Conservation (phyloP, 768 basidiomycete genomes). For the Mycena belliarum region DNA sequence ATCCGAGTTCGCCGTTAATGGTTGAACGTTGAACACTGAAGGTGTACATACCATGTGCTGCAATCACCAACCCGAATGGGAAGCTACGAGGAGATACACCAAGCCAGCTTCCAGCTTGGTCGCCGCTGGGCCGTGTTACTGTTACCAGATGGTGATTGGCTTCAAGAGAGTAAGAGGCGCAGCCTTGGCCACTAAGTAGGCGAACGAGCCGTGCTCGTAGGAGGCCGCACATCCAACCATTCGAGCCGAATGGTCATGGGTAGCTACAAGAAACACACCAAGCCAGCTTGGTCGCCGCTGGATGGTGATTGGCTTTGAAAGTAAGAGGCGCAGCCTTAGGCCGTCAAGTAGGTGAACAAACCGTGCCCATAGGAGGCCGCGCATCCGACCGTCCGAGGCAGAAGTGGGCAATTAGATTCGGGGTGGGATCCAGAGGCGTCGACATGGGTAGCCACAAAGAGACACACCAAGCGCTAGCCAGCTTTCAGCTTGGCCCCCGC, state of each 20-base stretch:
- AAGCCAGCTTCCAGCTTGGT: too few species aligned
- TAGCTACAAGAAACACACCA: neutral
- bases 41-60: too few species aligned
- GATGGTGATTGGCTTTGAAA: constrained; percentile 4
- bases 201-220: too few species aligned
- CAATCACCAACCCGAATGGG: too few species aligned
- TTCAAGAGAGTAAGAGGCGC: too few species aligned
- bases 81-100: too few species aligned
- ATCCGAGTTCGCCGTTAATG: constrained; percentile 1
- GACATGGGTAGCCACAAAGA: neutral
- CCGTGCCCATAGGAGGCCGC: neutral
- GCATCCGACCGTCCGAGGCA: constrained; percentile 14
- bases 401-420: constrained; percentile 3
- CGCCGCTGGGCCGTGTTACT: too few species aligned
- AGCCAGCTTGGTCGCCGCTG: constrained; percentile 3
- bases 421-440: neutral
- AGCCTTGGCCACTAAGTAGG: too few species aligned
- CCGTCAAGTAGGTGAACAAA: neutral
- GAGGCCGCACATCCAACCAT: too few species aligned
- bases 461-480: neutral
- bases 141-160: too few species aligned
- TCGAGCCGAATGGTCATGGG: too few species aligned
- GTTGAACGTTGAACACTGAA: too few species aligned
- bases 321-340: constrained; percentile 13
- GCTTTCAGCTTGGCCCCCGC: constrained; percentile 6